These are phyloP conservation scores for Suillus hirtellus DNA, from an alignment of 768 basidiomycete genomes.

Conservation along the genomic window DNA sequence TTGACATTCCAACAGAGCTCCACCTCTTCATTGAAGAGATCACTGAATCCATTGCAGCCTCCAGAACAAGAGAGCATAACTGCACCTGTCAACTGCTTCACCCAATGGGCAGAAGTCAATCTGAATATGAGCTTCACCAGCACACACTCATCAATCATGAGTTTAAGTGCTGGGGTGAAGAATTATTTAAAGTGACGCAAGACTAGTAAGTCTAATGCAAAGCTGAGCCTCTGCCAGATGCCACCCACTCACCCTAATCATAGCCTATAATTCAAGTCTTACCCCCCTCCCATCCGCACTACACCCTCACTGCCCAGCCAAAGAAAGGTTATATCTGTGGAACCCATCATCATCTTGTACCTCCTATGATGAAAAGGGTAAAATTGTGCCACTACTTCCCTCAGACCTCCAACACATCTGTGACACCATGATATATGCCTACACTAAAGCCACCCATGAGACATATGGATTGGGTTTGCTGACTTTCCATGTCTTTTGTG, in stretches of 20 bases:
- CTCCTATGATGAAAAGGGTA: background rate
- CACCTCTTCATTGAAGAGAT: background rate
- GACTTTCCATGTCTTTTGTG: slow-evolving; percentile 42
- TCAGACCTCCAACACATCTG: slow-evolving; percentile 26
- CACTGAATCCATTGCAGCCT: no score
- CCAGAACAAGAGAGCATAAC: no score
- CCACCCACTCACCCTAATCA: background rate
- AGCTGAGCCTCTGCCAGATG: slow-evolving; percentile 11
- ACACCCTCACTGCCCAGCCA: slow-evolving; percentile 29
- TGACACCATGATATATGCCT: slow-evolving; percentile 24
- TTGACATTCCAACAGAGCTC: slow-evolving; percentile 9
- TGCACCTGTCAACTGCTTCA: no score
- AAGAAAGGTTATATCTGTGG: slow-evolving; percentile 30
- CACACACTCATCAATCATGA: background rate
- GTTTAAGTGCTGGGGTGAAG: background rate
- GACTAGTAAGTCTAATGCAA: no score
- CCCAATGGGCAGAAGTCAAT: no score
- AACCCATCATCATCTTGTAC: slow-evolving; percentile 2
- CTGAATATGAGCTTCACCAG: fast-evolving
- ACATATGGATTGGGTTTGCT: slow-evolving; percentile 42
- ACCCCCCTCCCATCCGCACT: slow-evolving; percentile 20
- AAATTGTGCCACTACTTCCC: slow-evolving; percentile 16
- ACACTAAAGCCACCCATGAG: slow-evolving; percentile 31
- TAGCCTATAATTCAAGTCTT: slow-evolving; percentile 14
- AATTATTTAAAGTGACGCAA: background rate